Evolutionary conservation across 2,329 filamentous ascomycete genomes (phyloP), one percentile per base, ranked within the genome.

Genomic region (Akanthomyces dipterigenus): DNA sequence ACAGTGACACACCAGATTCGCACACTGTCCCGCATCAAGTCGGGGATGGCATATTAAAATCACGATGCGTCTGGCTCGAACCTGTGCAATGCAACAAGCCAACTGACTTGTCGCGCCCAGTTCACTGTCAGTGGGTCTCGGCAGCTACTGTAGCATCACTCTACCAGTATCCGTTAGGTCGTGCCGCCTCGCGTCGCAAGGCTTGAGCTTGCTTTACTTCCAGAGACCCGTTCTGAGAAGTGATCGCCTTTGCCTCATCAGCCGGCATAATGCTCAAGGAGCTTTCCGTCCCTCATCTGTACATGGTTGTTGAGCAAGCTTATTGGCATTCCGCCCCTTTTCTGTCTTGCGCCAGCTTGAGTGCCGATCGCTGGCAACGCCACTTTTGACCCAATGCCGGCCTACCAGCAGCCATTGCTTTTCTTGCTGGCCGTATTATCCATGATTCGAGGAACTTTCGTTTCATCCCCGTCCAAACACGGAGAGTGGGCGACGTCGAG

Each of bases 301-400:
- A 56, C 42, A 48, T 56, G 54, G 40, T 48, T 49, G 45, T 49
- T 40, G 18, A 42, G 18, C 45, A 50, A 49, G 55, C 55, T 49
- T 38, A 49, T 58, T 58, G 31, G 20, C 20, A 38, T n/a, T 20
- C 28, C 31, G 31, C 31, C 36, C 48, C 56, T 46, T 43, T 48
- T 38, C n/a, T 31, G 4, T 42, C n/a, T 18, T n/a, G 34, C 11
- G 43, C 45, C 34, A 50, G 55, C 46, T 51, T 58, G 22, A 26
- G 24, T 40, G 56, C 56, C 56, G 56, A 59, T 59, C 56, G 50
- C 46, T 51, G 36, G 18, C 14, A 51, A 51, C 46, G 56, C 56
- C 36, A 59, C 56, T 5, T 14, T 42, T 50, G 24, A 20, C 42
- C 20, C 55, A 48, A 14, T 40, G 51, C 45, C 38, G 43, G 40